phyloP scores from a whole-genome alignment of 768 basidiomycete genomes.

The Strobilomyces dryophilus region DNA sequence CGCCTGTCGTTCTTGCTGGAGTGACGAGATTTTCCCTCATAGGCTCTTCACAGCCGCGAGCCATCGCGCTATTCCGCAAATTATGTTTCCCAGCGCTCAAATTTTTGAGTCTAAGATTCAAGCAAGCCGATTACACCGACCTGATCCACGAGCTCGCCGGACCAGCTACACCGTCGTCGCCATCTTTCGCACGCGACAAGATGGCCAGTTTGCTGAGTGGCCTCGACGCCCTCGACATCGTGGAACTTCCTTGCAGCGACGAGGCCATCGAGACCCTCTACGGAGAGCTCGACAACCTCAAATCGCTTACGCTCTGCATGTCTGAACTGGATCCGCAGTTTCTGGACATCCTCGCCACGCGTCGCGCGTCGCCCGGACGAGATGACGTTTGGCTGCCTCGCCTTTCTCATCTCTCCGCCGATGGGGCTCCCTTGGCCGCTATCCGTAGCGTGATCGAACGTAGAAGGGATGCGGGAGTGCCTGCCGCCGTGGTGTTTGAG shows the following conservation, averaged over 20 bases:
- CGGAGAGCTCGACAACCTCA: slow-evolving; percentile 43
- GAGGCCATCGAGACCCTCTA: slow-evolving; percentile 37
- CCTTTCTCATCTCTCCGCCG: slow-evolving; percentile 22
- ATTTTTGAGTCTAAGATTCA: slow-evolving; percentile 48
- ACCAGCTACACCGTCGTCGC: slow-evolving; percentile 1
- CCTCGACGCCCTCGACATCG: slow-evolving; percentile 51
- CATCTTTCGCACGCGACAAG: no score
- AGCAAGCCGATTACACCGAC: slow-evolving; percentile 48
- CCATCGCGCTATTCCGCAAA: slow-evolving; percentile 17
- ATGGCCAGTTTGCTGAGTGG: slow-evolving; percentile 13
- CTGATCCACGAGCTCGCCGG: slow-evolving; percentile 41
- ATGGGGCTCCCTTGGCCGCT: no score
- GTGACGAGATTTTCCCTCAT: slow-evolving; percentile 36
- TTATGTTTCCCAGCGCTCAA: slow-evolving; percentile 15
- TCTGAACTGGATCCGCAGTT: slow-evolving; percentile 27
- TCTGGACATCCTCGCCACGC: slow-evolving; percentile 13
- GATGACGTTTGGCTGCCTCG: slow-evolving; percentile 41
- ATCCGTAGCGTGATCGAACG: no score
- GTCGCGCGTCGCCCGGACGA: neutral
- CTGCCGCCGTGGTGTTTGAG: no score
- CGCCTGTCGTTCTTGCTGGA: slow-evolving; percentile 25
- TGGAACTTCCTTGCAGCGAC: slow-evolving; percentile 42
- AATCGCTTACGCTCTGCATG: slow-evolving; percentile 38
- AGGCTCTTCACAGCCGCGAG: slow-evolving; percentile 49
- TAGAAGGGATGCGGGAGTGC: no score